A percentile compares a stretch with the other conserved stretches of the same genome.
phyloP scores from a whole-genome alignment of 2,329 filamentous ascomycete species.

The Neonectria sp. region DNA sequence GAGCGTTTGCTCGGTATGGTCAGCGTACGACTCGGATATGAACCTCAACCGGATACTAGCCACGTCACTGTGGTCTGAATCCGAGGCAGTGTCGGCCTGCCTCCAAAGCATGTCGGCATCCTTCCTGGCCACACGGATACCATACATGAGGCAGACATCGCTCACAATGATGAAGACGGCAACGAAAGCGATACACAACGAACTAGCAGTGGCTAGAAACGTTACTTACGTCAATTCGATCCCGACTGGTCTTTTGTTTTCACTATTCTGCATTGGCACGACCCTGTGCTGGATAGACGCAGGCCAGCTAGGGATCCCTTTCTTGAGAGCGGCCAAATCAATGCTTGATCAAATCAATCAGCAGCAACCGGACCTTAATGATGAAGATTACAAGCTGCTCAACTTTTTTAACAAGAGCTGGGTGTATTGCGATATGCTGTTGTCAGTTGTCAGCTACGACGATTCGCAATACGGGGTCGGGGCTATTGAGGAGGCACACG shows the following conservation, averaged over 20 bases:
- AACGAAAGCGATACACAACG: conserved; percentile 51
- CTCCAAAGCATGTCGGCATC: conserved; percentile 60
- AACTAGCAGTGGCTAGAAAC: conserved; percentile 47
- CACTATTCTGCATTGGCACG: conserved; percentile 58
- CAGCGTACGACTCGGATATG: conserved; percentile 56
- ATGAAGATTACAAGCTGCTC: conserved; percentile 48
- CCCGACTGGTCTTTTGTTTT: conserved; percentile 54
- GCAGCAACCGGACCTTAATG: conserved; percentile 31
- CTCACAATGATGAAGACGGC: conserved; percentile 53
- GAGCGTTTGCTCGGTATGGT: conserved; percentile 58
- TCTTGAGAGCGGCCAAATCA: conserved; percentile 48
- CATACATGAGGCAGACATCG: conserved; percentile 52
- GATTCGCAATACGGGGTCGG: conserved; percentile 32
- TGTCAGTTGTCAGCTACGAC: conserved; percentile 56
- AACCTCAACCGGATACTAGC: conserved; percentile 58
- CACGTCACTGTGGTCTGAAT: conserved; percentile 54
- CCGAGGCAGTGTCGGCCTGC: conserved; percentile 56
- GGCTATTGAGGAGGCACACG: conserved; percentile 27
- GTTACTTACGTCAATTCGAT: conserved; percentile 42
- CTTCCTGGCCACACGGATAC: conserved; percentile 53
- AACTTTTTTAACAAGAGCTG: conserved; percentile 58
- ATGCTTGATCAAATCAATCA: conserved; percentile 46
- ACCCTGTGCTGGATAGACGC: conserved; percentile 58
- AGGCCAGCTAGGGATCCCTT: conserved; percentile 49
- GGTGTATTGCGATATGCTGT: conserved; percentile 58